phyloP scores from a whole-genome alignment of 306 rosid species.

The Echinosophora koreensis region DNA sequence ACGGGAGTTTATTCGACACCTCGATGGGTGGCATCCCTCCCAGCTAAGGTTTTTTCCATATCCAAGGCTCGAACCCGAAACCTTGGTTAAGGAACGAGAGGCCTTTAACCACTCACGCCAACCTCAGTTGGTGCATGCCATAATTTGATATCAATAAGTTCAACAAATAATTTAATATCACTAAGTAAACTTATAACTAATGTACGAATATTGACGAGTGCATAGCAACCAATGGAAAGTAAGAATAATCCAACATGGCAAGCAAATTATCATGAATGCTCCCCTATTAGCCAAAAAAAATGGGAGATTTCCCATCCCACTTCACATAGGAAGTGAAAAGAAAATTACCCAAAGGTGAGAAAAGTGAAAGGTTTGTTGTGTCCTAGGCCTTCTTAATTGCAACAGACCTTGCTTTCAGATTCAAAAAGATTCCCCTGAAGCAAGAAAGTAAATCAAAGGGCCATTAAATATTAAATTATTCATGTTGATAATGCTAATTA shows the following conservation, averaged over 20 bases:
- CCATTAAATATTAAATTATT: constrained; percentile 24
- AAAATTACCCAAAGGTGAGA: constrained; percentile 19
- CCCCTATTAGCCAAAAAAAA: constrained; percentile 5
- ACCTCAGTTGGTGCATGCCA: neutral
- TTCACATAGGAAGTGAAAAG: neutral
- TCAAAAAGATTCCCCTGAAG: constrained; percentile 86
- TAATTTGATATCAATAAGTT: neutral
- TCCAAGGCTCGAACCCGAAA: no score
- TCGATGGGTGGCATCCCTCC: no score
- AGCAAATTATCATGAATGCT: constrained; percentile 27
- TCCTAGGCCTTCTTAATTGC: constrained; percentile 69
- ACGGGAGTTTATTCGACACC: no score
- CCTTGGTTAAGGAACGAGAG: no score
- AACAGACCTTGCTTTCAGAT: constrained; percentile 83
- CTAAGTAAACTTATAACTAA: neutral
- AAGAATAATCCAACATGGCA: constrained; percentile 2
- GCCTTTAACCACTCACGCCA: no score
- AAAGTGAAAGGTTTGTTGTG: neutral
- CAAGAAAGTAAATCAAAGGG: constrained; percentile 41
- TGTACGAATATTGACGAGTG: neutral
- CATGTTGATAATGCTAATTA: neutral
- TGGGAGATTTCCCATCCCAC: constrained; percentile 28
- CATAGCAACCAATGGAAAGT: constrained; percentile 3
- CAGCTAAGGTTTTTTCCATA: no score
- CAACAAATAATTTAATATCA: neutral